Evolutionary conservation across 1,284 basidiomycete genomes (phyloP), one percentile per base, ranked within the genome.

Genomic region (Naganishia albida): DNA sequence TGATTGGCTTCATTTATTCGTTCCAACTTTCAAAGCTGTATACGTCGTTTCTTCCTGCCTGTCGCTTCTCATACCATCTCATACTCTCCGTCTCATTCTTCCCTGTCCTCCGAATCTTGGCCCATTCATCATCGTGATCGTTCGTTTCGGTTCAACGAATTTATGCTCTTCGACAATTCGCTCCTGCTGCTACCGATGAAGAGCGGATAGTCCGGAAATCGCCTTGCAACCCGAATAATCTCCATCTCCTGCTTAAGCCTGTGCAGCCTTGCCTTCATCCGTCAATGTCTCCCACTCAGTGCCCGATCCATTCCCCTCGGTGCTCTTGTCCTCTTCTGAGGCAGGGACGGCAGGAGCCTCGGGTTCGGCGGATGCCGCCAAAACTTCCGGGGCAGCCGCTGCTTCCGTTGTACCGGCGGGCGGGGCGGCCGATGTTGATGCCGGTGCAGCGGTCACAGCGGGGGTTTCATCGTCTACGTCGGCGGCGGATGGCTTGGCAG

Each of bases 371-470:
- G 51, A 63, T 10, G 49, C 50, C 2, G 40, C 60, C n/a, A 53
- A 42, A 13, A 52, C 60, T 34, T 63, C 60, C 7, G 60, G 49
- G 20, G 60, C 49, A n/a, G 43, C 49, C 13, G 54, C 18, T 7
- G 55, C 64, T 25, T 54, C 60, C 40, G 55, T 38, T 15, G 54
- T 80, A 12, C 46, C 80, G 62, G 74, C 74, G 64, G 73, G 72
- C 68, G 73, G 75, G 69, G 62, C 72, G 48, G 70, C 74, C 65
- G 49, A 52, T 13, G 39, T 63, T 18, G 49, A 52, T 18, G 48
- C 15, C 7, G 70, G 74, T 72, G 71, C 73, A 66, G 68, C 76
- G 65, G 75, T 71, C 67, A 80, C 76, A 75, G 82, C 78, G 80
- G 83, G 74, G 68, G 79, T 75, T 89, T 66, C 67, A 30, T 66